phyloP scores from a whole-genome alignment of 768 basidiomycete genomes.

The Phylloporus sp. region DNA sequence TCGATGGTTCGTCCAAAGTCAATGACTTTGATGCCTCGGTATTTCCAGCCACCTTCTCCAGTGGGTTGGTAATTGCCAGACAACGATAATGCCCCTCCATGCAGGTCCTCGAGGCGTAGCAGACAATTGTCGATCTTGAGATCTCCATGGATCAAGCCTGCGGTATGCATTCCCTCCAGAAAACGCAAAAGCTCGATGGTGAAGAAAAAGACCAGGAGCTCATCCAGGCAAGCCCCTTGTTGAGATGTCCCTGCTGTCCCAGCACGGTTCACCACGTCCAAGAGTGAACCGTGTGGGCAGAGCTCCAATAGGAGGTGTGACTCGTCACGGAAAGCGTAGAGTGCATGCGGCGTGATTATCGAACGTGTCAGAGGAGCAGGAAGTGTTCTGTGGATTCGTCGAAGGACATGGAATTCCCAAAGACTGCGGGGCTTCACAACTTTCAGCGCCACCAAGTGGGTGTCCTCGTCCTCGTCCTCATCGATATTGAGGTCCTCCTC shows the following conservation, averaged over 20 bases:
- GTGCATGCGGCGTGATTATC: conserved; percentile 67
- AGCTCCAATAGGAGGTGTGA: conserved; percentile 85
- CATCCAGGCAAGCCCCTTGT: conserved; percentile 80
- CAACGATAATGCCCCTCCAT: conserved; percentile 66
- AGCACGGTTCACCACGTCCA: conserved; percentile 88
- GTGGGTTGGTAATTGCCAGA: conserved; percentile 67
- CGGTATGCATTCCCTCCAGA: conserved; percentile 73
- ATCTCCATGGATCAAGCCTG: conserved; percentile 94
- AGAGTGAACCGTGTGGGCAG: conserved; percentile 86
- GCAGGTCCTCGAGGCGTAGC: conserved; percentile 82
- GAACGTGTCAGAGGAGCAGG: conserved; percentile 54
- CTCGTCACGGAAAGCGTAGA: conserved; percentile 87
- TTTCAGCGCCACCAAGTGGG: conserved; percentile 77
- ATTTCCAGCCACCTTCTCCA: conserved; percentile 79
- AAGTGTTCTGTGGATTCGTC: conserved; percentile 69
- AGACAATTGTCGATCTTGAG: conserved; percentile 99
- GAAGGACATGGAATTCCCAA: conserved; percentile 91
- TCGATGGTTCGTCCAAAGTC: conserved; percentile 98
- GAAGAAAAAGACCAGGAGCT: conserved; percentile 94
- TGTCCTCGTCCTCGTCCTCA: conserved; percentile 50
- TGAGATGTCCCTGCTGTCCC: conserved; percentile 69
- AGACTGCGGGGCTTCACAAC: conserved; percentile 82
- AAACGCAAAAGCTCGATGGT: conserved; percentile 81
- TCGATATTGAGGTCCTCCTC: conserved; percentile 43
- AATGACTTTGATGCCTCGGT: conserved; percentile 88